Conservation (phyloP, 139 green algal genomes). For the Gonium pectorale region DNA sequence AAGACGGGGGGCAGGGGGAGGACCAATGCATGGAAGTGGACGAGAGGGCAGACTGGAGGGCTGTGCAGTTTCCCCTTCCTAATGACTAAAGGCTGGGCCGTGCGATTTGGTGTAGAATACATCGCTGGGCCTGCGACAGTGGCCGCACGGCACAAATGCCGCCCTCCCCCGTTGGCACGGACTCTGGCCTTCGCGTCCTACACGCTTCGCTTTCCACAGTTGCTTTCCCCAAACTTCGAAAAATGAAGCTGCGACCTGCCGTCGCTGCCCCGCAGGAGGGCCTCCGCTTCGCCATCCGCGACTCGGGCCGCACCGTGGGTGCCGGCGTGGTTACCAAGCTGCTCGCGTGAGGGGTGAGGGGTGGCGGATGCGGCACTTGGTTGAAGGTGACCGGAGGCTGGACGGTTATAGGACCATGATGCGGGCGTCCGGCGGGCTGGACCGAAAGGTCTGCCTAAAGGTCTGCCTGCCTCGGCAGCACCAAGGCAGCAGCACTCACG, state of each 20-base stretch:
- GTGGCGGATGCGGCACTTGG: neutral
- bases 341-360: slow-evolving; percentile 22
- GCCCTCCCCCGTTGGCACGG: neutral
- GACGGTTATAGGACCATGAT: too few species aligned
- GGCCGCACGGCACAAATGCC: neutral
- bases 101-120: neutral
- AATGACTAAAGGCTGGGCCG: too few species aligned
- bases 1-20: too few species aligned
- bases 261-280: slow-evolving; percentile 58
- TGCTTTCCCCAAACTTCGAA: neutral
- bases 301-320: slow-evolving; percentile 96
- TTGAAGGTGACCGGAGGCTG: too few species aligned
- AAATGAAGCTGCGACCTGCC: neutral
- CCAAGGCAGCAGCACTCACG: too few species aligned
- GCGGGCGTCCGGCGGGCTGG: too few species aligned
- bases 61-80: too few species aligned
- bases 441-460: too few species aligned
- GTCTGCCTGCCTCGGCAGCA: too few species aligned
- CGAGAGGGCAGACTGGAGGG: neutral
- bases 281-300: slow-evolving; percentile 94
- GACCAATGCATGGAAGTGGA: neutral
- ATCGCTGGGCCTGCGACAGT: neutral
- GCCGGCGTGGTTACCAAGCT: slow-evolving; percentile 91
- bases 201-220: neutral
- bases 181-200: neutral